Conservation (phyloP, 108 stramenopile species). For the Seminavis robusta region DNA sequence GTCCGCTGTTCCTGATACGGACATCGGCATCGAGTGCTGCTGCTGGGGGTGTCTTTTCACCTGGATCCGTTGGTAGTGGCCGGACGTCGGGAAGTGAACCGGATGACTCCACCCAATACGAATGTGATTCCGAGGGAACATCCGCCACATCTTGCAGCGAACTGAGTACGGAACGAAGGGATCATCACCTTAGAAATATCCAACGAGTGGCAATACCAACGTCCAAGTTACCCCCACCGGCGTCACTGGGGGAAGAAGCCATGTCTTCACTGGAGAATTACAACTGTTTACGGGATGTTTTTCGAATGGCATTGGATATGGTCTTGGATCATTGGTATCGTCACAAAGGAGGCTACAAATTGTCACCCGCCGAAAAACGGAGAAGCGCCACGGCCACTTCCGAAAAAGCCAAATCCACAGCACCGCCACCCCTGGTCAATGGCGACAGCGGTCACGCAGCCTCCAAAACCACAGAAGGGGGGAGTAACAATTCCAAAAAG, state of each 20-base stretch:
- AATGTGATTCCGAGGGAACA: slow-evolving; percentile 52
- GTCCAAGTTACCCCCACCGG: background rate
- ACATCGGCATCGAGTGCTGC: slow-evolving; percentile 6
- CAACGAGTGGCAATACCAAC: background rate
- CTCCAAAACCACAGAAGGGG: background rate
- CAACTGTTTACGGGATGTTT: slow-evolving; percentile 33
- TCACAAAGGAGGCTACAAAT: slow-evolving; percentile 39
- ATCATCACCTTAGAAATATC: background rate
- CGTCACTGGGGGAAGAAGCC: background rate
- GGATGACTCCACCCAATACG: slow-evolving; percentile 46
- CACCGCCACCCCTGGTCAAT: slow-evolving; percentile 1
- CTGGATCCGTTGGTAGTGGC: slow-evolving; percentile 26
- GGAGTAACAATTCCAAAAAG: too few relatives aligned
- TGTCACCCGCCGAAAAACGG: slow-evolving; percentile 38
- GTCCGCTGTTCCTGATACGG: slow-evolving; percentile 26
- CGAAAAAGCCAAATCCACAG: background rate
- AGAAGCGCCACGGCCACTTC: background rate
- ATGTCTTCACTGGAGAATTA: background rate
- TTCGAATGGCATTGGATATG: slow-evolving; percentile 33
- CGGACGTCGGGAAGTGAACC: slow-evolving; percentile 41
- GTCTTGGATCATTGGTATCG: slow-evolving; percentile 46
- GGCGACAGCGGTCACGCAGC: background rate
- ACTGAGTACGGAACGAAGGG: slow-evolving; percentile 18
- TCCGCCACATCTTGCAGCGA: slow-evolving; percentile 45
- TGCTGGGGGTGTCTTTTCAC: background rate